phyloP scores from a whole-genome alignment of 2,329 filamentous ascomycete genomes.

The Fusarium neocosmosporiellum region DNA sequence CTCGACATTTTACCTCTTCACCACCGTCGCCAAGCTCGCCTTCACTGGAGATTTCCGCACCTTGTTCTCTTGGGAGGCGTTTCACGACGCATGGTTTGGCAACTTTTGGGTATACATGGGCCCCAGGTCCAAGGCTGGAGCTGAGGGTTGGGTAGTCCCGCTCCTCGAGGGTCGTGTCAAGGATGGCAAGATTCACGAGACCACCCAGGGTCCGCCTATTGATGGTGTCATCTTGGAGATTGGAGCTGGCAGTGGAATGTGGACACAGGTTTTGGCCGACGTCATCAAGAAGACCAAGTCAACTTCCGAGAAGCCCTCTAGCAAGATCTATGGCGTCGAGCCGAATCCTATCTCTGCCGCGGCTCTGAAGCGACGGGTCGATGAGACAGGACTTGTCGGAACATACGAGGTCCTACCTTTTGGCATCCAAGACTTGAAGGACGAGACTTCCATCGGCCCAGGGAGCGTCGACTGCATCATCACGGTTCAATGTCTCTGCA shows the following conservation, averaged over 20 bases:
- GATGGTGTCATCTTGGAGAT: not conserved
- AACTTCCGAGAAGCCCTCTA: not conserved
- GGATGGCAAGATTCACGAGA: not conserved
- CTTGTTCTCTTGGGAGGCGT: not conserved
- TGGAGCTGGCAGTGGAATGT: constrained; percentile 3
- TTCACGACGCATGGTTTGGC: constrained; percentile 1
- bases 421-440: not conserved
- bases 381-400: not conserved
- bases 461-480: not conserved
- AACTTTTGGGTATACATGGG: not conserved
- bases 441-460: not conserved
- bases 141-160: not conserved
- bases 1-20: not conserved
- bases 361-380: not conserved
- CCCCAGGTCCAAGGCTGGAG: not conserved
- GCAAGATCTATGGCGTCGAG: not conserved
- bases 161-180: not conserved
- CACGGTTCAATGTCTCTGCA: not conserved
- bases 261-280: not conserved
- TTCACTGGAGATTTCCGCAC: not conserved
- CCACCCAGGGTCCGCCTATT: not conserved
- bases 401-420: not conserved
- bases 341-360: constrained; percentile 1
- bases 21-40: not conserved
- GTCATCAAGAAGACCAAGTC: not conserved